Base-by-base conservation (phyloP, 768 basidiomycete genomes). In the Trametopsis cervina region DNA sequence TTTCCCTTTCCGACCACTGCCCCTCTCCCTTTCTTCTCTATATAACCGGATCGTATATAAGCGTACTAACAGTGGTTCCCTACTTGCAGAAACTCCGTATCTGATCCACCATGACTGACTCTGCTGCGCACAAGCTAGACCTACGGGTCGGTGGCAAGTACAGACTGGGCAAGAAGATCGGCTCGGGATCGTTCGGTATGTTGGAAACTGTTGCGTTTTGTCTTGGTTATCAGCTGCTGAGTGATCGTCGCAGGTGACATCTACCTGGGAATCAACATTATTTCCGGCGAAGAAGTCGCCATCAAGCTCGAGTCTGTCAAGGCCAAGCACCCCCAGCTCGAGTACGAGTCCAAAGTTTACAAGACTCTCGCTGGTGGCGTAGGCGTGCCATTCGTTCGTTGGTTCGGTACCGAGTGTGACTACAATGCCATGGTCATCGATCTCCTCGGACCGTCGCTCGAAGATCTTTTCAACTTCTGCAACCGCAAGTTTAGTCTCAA, bases 291-390 rank as follows among this genome's bases (percentile, higher is more conserved):
- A 66, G 96, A 98, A 66, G 95, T 98, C 52, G 96, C 93, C 64
- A 99, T 99, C 79, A 99, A 99, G 72, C 89, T 99, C 60, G 96
- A 99, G 71, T 97, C 95, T 1, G 92, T 98, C 68, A 99, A 99
- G 70, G 96, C 96, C 57, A 99, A 99, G 69, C 96, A 99, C 59
- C 96, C 96, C n/a, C 96, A 99, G 70, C 86, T 99, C 61, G 96
- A 99, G 68, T 99, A 99, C 64, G 95, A 99, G 70, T 86, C 85
- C 56, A 88, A 89, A 67, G 88, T 89, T 41, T 87, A 85, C 72
- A 98, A 97, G 82, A 92, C 91, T n/a, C 81, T 99, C 43, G 95
- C 96, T 17, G 96, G 96, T 48, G 96, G 96, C 56, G 96, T 99
- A 49, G 96, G 96, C 44, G 93, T 99, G 10, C 96, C 96, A 6